Conservation (phyloP, 495 filamentous ascomycete genomes). For the Zalerion maritima region DNA sequence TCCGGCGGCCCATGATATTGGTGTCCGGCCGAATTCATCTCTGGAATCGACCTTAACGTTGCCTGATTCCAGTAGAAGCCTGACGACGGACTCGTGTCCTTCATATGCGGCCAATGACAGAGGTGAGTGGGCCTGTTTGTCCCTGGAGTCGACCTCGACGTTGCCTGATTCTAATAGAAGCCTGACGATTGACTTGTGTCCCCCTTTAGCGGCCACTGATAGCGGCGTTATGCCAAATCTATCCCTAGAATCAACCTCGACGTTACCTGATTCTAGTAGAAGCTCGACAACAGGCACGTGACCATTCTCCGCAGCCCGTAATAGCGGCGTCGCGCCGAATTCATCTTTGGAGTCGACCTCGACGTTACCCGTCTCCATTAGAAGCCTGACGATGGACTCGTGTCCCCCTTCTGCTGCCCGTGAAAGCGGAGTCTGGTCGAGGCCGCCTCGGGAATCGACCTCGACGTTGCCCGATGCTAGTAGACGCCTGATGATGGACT, state of each 20-base stretch:
- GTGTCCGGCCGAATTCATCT: not conserved
- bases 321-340: constrained; percentile 4
- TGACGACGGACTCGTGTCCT: constrained; percentile 15
- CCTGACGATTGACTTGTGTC: constrained; percentile 16
- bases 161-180: constrained; percentile 13
- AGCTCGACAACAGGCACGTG: constrained; percentile 11
- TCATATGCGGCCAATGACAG: constrained; percentile 17
- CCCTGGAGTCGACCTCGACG: constrained; percentile 15
- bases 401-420: constrained; percentile 16
- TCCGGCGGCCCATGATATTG: constrained; percentile 13
- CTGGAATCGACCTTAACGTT: constrained; percentile 4
- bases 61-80: constrained; percentile 6
- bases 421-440: constrained; percentile 11
- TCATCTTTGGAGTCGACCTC: constrained; percentile 2
- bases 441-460: not conserved
- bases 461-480: constrained; percentile 8
- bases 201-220: constrained; percentile 13
- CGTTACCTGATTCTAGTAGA: constrained; percentile 9
- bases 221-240: constrained; percentile 10
- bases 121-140: constrained; percentile 19
- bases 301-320: constrained; percentile 13
- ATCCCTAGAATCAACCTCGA: constrained; percentile 2
- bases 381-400: constrained; percentile 13
- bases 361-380: constrained; percentile 10
- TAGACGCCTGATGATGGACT: constrained; percentile 15